Base-by-base conservation (phyloP, 805 yeast species). In the Candida verbasci region DNA sequence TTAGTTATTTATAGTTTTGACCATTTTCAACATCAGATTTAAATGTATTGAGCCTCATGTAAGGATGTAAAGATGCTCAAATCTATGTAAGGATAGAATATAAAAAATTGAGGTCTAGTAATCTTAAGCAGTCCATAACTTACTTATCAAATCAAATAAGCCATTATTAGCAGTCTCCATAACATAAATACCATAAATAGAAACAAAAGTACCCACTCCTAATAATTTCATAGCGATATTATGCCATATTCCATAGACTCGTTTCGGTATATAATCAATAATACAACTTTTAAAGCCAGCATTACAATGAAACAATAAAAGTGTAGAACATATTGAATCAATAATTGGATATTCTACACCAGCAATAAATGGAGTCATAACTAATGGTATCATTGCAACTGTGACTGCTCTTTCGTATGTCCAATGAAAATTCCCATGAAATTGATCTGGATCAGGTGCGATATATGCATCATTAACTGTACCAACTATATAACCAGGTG, bases 371-470 rank as follows among this genome's bases (percentile, higher is more conserved):
- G 97, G 96, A 16, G 80, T 65, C 26, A 82, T 72, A 20, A 80
- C 71, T 42, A 91, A 65, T 22, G 98, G 98, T 17, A 87, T 72
- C 57, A 89, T 66, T 9, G 81, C 77, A 12, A 82, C 58, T 3
- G 94, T 72, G 24, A 87, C 64, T 4, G 76, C 52, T 48, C 86
- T 77, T 70, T 91, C 98, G 50, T 81, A 80, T n/a, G 85, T 68
- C 98, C 98, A 91, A 68, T 89, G 97, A 58, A 78, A 74, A 17
- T 94, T 84, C 32, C 97, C 97, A 53, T 87, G 89, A 34, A 69
- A 53, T 46, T 70, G 76, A 52, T 75, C 69, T 4, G 80, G 57
- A 27, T 69, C 60, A 26, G 97, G 97, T 11, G 77, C 65, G 23
- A 67, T 63, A 51, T 72, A 83, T 11, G 97, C 88, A 44, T 93